These are phyloP conservation scores for Fistulina hepatica DNA, from an alignment of 1,284 basidiomycete species.

Conservation along the genomic window DNA sequence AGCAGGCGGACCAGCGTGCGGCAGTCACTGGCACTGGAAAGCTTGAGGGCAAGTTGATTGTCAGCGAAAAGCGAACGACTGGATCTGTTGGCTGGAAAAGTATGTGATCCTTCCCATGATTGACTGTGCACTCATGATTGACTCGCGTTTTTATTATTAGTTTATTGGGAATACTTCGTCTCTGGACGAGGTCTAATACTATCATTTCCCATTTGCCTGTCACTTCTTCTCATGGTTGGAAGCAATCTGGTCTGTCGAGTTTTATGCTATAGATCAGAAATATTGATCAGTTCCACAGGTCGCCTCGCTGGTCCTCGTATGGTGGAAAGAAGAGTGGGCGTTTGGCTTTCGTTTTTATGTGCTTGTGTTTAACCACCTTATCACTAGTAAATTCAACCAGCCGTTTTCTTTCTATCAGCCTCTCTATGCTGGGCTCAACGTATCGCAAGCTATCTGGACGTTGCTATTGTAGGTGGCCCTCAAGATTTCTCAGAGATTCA, in stretches of 20 bases:
- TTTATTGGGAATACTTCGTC: constrained; percentile 58
- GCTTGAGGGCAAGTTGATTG: constrained; percentile 52
- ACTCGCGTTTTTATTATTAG: constrained; percentile 23
- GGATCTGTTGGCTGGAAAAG: constrained; percentile 49
- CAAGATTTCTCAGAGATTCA: neutral
- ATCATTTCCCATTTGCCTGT: too few species aligned
- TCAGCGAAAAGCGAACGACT: constrained; percentile 52
- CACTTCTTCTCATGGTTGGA: too few species aligned
- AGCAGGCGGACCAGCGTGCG: constrained; percentile 29
- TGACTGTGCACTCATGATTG: neutral
- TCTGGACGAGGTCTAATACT: too few species aligned
- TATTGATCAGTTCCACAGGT: too few species aligned
- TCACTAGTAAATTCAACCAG: constrained; percentile 34
- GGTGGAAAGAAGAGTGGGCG: constrained; percentile 60
- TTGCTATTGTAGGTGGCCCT: constrained; percentile 38
- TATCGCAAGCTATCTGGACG: constrained; percentile 51
- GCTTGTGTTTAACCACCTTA: constrained; percentile 4
- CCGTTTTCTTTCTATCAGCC: constrained; percentile 58
- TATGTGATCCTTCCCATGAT: constrained; percentile 16
- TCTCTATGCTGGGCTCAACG: constrained; percentile 58
- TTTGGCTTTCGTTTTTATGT: neutral
- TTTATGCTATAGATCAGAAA: too few species aligned
- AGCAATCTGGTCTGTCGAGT: too few species aligned
- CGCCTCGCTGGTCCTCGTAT: too few species aligned
- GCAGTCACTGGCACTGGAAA: constrained; percentile 46